These are phyloP conservation scores for Kodamaea suecica DNA, from an alignment of 1,139 yeast genomes.

Conservation along the genomic window DNA sequence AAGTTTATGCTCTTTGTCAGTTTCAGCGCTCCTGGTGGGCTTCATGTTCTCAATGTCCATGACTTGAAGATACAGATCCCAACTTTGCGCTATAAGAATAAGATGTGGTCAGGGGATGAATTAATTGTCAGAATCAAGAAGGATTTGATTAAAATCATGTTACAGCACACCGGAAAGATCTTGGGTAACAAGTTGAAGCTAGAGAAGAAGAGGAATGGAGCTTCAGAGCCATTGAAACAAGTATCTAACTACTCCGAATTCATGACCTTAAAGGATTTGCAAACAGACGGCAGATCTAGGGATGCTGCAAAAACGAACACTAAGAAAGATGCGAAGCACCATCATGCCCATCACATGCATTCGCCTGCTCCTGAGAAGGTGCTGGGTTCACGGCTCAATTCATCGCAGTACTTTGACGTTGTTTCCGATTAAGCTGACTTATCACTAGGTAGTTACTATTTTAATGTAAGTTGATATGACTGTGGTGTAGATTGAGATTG, in stretches of 20 bases:
- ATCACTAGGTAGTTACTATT: background rate
- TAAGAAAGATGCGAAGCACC: slow-evolving; percentile 7
- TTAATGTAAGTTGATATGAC: too few relatives aligned
- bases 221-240: slow-evolving; percentile 43
- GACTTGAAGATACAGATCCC: slow-evolving; percentile 67
- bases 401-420: slow-evolving; percentile 3
- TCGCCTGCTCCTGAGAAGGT: background rate
- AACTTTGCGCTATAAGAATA: slow-evolving; percentile 56
- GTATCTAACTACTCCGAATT: slow-evolving; percentile 39
- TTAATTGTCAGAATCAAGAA: slow-evolving; percentile 60
- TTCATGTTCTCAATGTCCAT: slow-evolving; percentile 69
- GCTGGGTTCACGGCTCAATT: background rate
- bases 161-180: slow-evolving; percentile 76
- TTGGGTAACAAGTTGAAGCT: slow-evolving; percentile 71
- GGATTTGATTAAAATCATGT: slow-evolving; percentile 63
- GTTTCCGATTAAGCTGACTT: slow-evolving; percentile 2
- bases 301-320: slow-evolving; percentile 17
- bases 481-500: too few relatives aligned
- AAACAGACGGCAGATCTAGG: slow-evolving; percentile 27
- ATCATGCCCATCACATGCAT: slow-evolving; percentile 2
- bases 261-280: slow-evolving; percentile 41
- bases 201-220: slow-evolving; percentile 28
- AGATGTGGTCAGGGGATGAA: slow-evolving; percentile 79
- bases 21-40: slow-evolving; percentile 70
- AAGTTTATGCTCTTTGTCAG: slow-evolving; percentile 59